Base-by-base conservation (phyloP, 257 asterid species). In the Paraleonurus japonicus region DNA sequence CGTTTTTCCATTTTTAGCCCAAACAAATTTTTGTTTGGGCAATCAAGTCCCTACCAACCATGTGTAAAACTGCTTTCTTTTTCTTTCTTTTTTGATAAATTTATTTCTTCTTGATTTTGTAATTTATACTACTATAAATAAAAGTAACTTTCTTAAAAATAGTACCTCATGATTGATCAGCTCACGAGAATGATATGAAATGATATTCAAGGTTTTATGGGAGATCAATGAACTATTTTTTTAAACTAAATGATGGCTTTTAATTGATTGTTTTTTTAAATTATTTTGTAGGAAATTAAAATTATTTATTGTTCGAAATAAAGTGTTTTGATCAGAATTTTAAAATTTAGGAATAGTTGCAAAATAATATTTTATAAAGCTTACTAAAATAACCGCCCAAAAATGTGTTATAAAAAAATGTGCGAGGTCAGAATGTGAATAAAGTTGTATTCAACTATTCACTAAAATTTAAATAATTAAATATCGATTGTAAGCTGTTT, bases 41-140 rank as follows among this genome's bases (percentile, higher is more conserved):
- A 73, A 69, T 69, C 24, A 74, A 70, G 57, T 79, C 76, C 68
- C 73, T 63, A 33, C 70, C 65, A 58, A 54, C 13, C 60, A 39
- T 61, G 72, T 17, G 61, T 68, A 57, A 70, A 45, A 19, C 17
- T 45, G 32, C 7, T 6, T 45, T 32, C 19, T 50, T 76, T 58
- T n/a, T n/a, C n/a, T n/a, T n/a, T n/a, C n/a, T n/a, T n/a, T 62
- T 7, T 8, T 45, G 2, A 51, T 13, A 4, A n/a, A 10, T 6
- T 48, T 22, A n/a, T 47, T 33, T 66, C 19, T 43, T 33, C 13
- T 37, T 23, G 19, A 35, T 47, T 73, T 9, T 39, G 48, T 24
- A 54, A 61, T 47, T 47, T 47, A 47, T 17, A 9, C n/a, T n/a
- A 4, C 9, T 11, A 30, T 37, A 37, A 37, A 63, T 20, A 26